These are phyloP conservation scores for Rhizopogon vinicolor DNA, from an alignment of 768 basidiomycete genomes.

Conservation along the genomic window DNA sequence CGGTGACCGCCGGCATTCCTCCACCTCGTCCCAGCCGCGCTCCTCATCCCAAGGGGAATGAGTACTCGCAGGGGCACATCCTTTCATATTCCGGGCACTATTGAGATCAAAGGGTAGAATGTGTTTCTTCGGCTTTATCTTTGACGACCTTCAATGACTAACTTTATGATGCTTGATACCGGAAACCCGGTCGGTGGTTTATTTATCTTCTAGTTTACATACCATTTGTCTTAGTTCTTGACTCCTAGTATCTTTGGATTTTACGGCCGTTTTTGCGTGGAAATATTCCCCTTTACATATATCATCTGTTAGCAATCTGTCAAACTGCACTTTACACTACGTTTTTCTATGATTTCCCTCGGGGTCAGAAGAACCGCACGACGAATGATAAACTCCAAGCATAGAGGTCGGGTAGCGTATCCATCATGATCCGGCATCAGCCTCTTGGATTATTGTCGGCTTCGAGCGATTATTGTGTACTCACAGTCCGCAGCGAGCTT, in stretches of 20 bases:
- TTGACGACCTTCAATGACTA: conserved; percentile 4
- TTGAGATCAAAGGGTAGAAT: conserved; percentile 5
- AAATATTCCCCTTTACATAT: neutral
- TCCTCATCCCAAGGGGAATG: conserved; percentile 3
- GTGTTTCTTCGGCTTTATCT: neutral
- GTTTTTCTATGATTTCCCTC: neutral
- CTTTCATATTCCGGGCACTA: conserved; percentile 10
- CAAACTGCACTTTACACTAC: neutral
- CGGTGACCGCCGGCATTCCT: neutral
- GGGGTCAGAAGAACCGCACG: neutral
- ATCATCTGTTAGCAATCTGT: neutral
- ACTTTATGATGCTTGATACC: neutral
- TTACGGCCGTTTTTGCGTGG: neutral
- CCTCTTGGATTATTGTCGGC: no score
- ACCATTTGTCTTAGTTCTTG: conserved; percentile 6
- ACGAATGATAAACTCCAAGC: no score
- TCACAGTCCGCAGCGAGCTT: no score
- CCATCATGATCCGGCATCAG: no score
- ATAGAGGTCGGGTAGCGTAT: no score
- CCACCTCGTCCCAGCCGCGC: conserved; percentile 1
- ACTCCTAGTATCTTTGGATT: neutral
- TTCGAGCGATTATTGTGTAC: no score
- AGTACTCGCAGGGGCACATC: conserved; percentile 4
- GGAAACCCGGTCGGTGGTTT: conserved; percentile 1
- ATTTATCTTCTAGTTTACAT: conserved; percentile 13